These are phyloP conservation scores for Trichophyton schoenleinii DNA, from an alignment of 2,329 filamentous ascomycete genomes.

Conservation along the genomic window DNA sequence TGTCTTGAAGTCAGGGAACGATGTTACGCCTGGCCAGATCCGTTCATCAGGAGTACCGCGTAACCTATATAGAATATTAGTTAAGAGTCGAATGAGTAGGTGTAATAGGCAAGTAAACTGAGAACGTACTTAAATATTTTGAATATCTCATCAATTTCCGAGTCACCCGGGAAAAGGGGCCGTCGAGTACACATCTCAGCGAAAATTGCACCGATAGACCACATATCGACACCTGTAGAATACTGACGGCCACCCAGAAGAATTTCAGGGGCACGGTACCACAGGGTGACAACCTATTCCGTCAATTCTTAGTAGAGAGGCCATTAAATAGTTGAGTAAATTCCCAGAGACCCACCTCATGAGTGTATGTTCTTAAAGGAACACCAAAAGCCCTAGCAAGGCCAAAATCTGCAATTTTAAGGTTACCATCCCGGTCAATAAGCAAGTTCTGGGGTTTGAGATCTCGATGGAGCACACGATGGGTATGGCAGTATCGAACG, in stretches of 20 bases:
- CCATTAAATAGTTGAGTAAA: neutral
- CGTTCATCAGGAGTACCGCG: slow-evolving; percentile 74
- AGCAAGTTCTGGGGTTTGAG: slow-evolving; percentile 99
- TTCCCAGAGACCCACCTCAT: slow-evolving; percentile 47
- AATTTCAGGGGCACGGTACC: slow-evolving; percentile 87
- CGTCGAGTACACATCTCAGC: slow-evolving; percentile 94
- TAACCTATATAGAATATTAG: slow-evolving; percentile 36
- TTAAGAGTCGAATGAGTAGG: neutral
- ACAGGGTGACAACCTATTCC: slow-evolving; percentile 66
- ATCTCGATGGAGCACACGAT: slow-evolving; percentile 82
- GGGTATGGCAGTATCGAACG: slow-evolving; percentile 76
- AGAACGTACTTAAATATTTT: slow-evolving; percentile 69
- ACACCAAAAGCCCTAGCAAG: slow-evolving; percentile 87
- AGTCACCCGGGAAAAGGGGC: slow-evolving; percentile 83
- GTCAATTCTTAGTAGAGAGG: neutral
- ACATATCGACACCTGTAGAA: slow-evolving; percentile 91
- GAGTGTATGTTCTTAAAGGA: slow-evolving; percentile 79
- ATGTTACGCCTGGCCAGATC: slow-evolving; percentile 83
- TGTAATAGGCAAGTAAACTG: neutral
- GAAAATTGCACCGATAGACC: slow-evolving; percentile 89
- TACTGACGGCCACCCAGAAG: slow-evolving; percentile 82
- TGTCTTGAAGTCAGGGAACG: slow-evolving; percentile 83
- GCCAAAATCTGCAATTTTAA: slow-evolving; percentile 97
- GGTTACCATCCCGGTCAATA: slow-evolving; percentile 80
- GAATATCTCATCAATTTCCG: slow-evolving; percentile 88